Conservation (phyloP, 2,329 filamentous ascomycete genomes). For the Coniella vitis region DNA sequence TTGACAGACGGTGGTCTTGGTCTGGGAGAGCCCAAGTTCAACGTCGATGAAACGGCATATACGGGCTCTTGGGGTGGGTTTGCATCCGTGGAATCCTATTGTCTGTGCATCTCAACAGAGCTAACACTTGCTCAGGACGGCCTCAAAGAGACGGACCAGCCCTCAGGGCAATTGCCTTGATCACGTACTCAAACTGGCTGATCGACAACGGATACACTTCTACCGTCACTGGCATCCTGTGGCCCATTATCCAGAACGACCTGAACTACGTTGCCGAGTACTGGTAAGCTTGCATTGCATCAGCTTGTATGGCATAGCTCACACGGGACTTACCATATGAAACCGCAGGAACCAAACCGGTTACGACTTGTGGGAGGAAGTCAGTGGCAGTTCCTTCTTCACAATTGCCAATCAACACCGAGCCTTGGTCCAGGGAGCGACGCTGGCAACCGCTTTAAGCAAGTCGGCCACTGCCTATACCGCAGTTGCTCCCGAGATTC, state of each 20-base stretch:
- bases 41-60: constrained; percentile 56
- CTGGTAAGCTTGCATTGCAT: constrained; percentile 38
- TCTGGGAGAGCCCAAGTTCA: constrained; percentile 69
- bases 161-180: constrained; percentile 66
- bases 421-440: constrained; percentile 59
- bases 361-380: constrained; percentile 82
- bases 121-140: constrained; percentile 39
- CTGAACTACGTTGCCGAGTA: constrained; percentile 68
- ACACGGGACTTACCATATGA: too few species aligned
- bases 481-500: constrained; percentile 59
- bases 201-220: constrained; percentile 57
- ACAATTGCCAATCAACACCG: constrained; percentile 65
- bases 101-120: too few species aligned
- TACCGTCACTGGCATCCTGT: constrained; percentile 50
- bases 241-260: constrained; percentile 72
- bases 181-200: constrained; percentile 67
- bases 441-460: constrained; percentile 58
- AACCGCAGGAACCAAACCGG: constrained; percentile 49
- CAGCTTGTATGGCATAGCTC: background rate
- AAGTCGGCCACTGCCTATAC: constrained; percentile 54
- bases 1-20: constrained; percentile 41
- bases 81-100: too few species aligned
- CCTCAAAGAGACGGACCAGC: constrained; percentile 77
- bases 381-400: constrained; percentile 72
- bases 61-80: constrained; percentile 57